Percentiles rank a stretch among this genome's conserved stretches.
Evolutionary conservation across 495 filamentous ascomycete species (phyloP).

Genomic region (Penicillium bialowiezense): DNA sequence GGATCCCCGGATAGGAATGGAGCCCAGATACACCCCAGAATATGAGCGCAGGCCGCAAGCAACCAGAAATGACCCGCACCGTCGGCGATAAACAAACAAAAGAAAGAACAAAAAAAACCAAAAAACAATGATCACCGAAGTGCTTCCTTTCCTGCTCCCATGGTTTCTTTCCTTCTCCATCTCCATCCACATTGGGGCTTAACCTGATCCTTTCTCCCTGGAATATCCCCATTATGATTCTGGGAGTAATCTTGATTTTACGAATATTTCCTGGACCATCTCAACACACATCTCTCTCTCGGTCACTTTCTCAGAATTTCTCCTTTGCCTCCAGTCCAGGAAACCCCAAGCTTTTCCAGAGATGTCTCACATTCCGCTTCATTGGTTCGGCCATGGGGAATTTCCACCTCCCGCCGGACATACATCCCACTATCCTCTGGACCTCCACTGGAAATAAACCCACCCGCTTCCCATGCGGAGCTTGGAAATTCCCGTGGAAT

Average conservation of each 20-base stretch:
- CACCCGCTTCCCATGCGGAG: neutral
- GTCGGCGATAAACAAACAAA: conserved; percentile 33
- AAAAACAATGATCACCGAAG: conserved; percentile 10
- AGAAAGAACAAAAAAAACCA: no score
- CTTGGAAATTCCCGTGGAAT: conserved; percentile 7
- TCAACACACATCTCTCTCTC: conserved; percentile 5
- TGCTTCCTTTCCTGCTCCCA: conserved; percentile 9
- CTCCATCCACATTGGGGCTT: conserved; percentile 13
- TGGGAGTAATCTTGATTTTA: conserved; percentile 24
- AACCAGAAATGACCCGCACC: conserved; percentile 40
- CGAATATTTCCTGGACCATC: conserved; percentile 13
- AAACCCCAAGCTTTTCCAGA: conserved; percentile 5
- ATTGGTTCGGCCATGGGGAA: conserved; percentile 8
- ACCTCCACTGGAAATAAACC: conserved; percentile 13
- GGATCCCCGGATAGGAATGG: conserved; percentile 50
- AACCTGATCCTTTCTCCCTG: conserved; percentile 20
- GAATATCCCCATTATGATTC: conserved; percentile 14
- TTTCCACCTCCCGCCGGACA: conserved; percentile 15
- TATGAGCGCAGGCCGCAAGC: conserved; percentile 46
- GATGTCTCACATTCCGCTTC: conserved; percentile 9
- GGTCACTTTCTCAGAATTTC: conserved; percentile 5
- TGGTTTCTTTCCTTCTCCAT: conserved; percentile 12
- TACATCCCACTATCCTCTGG: conserved; percentile 15
- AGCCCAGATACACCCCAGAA: conserved; percentile 47
- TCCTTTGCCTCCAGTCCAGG: conserved; percentile 10